Conservation (phyloP, 306 rosid species). For the Vigna radiata region DNA sequence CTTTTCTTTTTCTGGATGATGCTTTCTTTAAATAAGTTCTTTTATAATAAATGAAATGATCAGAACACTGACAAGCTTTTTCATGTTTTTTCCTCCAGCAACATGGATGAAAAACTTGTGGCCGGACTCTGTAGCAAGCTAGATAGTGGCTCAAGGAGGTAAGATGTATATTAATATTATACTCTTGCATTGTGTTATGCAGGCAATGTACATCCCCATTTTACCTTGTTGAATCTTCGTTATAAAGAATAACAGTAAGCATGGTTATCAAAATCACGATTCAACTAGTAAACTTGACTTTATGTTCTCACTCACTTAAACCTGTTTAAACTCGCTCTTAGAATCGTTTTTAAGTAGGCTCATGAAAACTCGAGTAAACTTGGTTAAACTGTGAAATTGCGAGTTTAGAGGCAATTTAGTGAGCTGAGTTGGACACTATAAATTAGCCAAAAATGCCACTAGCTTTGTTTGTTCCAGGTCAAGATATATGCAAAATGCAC, state of each 20-base stretch:
- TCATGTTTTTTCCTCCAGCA: constrained; percentile 61
- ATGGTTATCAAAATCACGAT: too few relatives aligned
- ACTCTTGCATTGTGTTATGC: constrained; percentile 24
- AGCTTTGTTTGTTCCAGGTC: too few relatives aligned
- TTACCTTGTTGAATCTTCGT: background rate
- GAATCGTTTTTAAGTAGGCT: too few relatives aligned
- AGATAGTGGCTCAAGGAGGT: constrained; percentile 68
- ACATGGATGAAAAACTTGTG: constrained; percentile 90
- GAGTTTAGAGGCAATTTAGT: too few relatives aligned
- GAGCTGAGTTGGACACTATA: too few relatives aligned
- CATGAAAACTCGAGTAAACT: too few relatives aligned
- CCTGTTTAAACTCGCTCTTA: too few relatives aligned
- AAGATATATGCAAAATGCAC: too few relatives aligned
- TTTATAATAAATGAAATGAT: constrained; percentile 18
- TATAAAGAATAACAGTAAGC: background rate
- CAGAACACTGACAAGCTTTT: constrained; percentile 29
- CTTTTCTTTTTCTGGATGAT: background rate
- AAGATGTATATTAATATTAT: constrained; percentile 22
- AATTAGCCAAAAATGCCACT: too few relatives aligned
- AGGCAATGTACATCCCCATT: background rate
- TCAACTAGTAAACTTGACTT: too few relatives aligned
- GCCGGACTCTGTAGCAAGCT: constrained; percentile 81
- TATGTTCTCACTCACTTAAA: too few relatives aligned
- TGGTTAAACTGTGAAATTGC: too few relatives aligned
- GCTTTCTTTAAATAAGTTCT: constrained; percentile 5